A percentile compares a stretch with the other conserved stretches of the same genome.
Evolutionary conservation across 2,329 filamentous ascomycete genomes (phyloP).

Genomic region (Aureobasidium sp.): DNA sequence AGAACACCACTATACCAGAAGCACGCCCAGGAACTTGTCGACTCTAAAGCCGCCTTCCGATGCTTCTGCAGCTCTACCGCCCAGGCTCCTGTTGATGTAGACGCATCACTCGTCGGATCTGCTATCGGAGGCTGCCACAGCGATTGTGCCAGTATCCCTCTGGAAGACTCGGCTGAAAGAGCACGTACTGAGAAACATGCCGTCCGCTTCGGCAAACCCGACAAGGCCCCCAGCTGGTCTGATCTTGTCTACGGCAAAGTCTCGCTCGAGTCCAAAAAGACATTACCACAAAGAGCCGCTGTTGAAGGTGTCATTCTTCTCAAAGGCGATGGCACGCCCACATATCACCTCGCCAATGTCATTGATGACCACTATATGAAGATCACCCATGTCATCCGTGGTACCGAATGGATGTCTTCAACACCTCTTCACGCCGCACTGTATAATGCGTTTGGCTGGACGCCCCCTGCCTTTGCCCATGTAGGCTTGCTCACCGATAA

Average conservation of each 20-base stretch:
- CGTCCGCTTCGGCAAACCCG: slow-evolving; percentile 62
- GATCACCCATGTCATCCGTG: slow-evolving; percentile 91
- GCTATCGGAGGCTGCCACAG: slow-evolving; percentile 57
- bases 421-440: slow-evolving; percentile 67
- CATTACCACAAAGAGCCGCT: slow-evolving; percentile 23
- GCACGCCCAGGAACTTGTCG: slow-evolving; percentile 61
- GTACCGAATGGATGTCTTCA: slow-evolving; percentile 93
- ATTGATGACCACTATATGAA: slow-evolving; percentile 93
- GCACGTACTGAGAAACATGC: slow-evolving; percentile 66
- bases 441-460: slow-evolving; percentile 42
- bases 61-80: slow-evolving; percentile 77
- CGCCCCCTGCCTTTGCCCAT: slow-evolving; percentile 39
- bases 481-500: slow-evolving; percentile 41
- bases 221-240: slow-evolving; percentile 53
- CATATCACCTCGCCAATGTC: slow-evolving; percentile 95
- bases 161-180: slow-evolving; percentile 60
- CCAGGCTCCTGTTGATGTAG: slow-evolving; percentile 16
- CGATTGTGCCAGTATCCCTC: slow-evolving; percentile 59
- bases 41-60: slow-evolving; percentile 70
- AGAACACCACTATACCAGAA: slow-evolving; percentile 62
- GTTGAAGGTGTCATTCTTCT: slow-evolving; percentile 65
- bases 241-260: slow-evolving; percentile 75
- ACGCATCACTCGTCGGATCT: slow-evolving; percentile 32
- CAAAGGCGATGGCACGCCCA: slow-evolving; percentile 86
- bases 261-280: slow-evolving; percentile 11